A percentile compares a stretch with the other conserved stretches of the same genome.
These are phyloP conservation scores for Funneliformis mosseae DNA, from an alignment of 192 early-diverging fungal species.

Conservation along the genomic window DNA sequence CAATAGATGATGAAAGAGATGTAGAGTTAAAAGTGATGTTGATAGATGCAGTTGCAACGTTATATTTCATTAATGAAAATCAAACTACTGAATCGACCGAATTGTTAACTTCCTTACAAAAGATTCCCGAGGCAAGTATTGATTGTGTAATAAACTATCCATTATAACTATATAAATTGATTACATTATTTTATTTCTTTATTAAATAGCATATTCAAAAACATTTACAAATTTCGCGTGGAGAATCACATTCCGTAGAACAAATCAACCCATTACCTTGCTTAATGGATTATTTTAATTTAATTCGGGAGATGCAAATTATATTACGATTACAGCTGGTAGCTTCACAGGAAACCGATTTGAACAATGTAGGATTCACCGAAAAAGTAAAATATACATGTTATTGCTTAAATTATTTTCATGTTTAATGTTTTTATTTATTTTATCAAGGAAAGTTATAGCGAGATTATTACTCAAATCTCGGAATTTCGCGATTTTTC, in stretches of 20 bases:
- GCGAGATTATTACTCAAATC: conserved; percentile 39
- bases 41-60: conserved; percentile 66
- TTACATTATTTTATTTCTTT: neutral
- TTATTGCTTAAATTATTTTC: neutral
- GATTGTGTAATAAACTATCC: neutral
- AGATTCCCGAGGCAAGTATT: conserved; percentile 53
- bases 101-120: conserved; percentile 48
- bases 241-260: no score
- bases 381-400: neutral
- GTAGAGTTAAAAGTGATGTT: conserved; percentile 62
- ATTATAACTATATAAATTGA: neutral
- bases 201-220: neutral
- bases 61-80: conserved; percentile 69
- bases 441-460: conserved; percentile 3
- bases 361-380: neutral
- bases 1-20: conserved; percentile 10
- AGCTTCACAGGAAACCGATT: neutral
- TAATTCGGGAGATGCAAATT: conserved; percentile 54
- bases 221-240: neutral
- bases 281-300: conserved; percentile 50
- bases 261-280: neutral
- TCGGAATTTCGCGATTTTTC: conserved; percentile 44
- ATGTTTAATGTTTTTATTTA: neutral
- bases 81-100: conserved; percentile 39
- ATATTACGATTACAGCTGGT: conserved; percentile 40